Evolutionary conservation across 306 rosid species (phyloP).

Genomic region (Rosa chinensis): DNA sequence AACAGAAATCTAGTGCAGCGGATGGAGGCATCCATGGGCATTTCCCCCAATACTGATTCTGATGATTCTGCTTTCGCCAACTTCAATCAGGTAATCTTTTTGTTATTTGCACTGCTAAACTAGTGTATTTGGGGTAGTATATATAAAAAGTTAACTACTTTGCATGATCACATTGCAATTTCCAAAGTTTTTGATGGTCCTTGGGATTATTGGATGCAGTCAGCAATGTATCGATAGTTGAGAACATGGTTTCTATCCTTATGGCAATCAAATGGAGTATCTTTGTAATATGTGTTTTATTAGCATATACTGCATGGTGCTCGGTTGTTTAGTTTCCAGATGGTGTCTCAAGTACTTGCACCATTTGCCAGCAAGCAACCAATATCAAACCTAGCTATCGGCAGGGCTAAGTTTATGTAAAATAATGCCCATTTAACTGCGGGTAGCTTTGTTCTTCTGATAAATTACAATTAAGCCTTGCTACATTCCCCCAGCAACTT

Average conservation of each 20-base stretch:
- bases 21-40: constrained; percentile 68
- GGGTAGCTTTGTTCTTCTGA: constrained; percentile 31
- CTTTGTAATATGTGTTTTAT: not conserved
- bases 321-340: constrained; percentile 62
- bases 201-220: not conserved
- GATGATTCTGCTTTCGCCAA: constrained; percentile 67
- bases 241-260: not conserved
- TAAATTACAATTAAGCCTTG: constrained; percentile 15
- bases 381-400: constrained; percentile 26
- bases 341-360: constrained; percentile 44
- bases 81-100: constrained; percentile 64
- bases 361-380: constrained; percentile 73
- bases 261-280: not conserved
- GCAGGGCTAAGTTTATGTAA: constrained; percentile 24
- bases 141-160: too few species aligned
- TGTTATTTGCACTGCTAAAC: not conserved
- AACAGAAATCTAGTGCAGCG: constrained; percentile 65
- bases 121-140: not conserved
- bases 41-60: constrained; percentile 30
- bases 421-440: constrained; percentile 18
- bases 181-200: not conserved
- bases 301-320: not conserved
- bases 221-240: not conserved
- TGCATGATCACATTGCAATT: not conserved
- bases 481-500: constrained; percentile 3